Percentiles rank a stretch among this genome's conserved stretches.
These are phyloP conservation scores for Aureobasidium namibiae DNA, from an alignment of 2,329 filamentous ascomycete genomes.

Conservation along the genomic window DNA sequence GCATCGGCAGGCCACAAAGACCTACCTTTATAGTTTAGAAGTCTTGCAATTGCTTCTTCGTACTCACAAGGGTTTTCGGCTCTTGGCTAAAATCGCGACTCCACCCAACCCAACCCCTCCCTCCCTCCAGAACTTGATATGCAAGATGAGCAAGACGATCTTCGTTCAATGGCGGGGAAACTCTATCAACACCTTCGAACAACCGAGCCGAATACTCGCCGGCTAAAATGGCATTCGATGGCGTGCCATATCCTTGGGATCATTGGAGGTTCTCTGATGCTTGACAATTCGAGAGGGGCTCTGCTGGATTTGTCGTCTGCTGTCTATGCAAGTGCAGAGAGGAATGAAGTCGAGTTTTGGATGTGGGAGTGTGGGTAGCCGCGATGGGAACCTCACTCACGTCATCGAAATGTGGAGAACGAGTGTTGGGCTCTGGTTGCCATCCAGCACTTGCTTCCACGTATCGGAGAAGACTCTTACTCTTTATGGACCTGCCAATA, in stretches of 20 bases:
- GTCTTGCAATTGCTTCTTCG: background rate
- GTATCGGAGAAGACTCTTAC: too few relatives aligned
- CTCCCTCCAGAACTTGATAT: constrained; percentile 2
- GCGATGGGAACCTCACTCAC: background rate
- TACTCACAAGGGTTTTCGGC: background rate
- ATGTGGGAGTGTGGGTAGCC: background rate
- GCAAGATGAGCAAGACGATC: constrained; percentile 7
- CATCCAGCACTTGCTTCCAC: too few relatives aligned
- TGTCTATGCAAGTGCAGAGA: background rate
- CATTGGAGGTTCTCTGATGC: background rate
- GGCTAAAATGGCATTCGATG: background rate
- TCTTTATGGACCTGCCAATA: too few relatives aligned
- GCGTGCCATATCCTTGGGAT: background rate
- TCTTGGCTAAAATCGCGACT: constrained; percentile 1
- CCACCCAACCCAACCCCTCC: constrained; percentile 5
- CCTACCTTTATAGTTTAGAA: background rate
- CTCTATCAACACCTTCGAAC: background rate
- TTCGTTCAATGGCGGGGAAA: constrained; percentile 4
- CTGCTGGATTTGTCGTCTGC: background rate
- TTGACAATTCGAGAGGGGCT: too few relatives aligned
- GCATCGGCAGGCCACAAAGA: too few relatives aligned
- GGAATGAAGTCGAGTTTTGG: background rate
- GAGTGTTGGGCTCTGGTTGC: too few relatives aligned
- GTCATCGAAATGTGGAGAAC: background rate
- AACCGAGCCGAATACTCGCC: background rate